Conservation (phyloP, 129 eudicot species). For the Chrysanthemum makinoi region DNA sequence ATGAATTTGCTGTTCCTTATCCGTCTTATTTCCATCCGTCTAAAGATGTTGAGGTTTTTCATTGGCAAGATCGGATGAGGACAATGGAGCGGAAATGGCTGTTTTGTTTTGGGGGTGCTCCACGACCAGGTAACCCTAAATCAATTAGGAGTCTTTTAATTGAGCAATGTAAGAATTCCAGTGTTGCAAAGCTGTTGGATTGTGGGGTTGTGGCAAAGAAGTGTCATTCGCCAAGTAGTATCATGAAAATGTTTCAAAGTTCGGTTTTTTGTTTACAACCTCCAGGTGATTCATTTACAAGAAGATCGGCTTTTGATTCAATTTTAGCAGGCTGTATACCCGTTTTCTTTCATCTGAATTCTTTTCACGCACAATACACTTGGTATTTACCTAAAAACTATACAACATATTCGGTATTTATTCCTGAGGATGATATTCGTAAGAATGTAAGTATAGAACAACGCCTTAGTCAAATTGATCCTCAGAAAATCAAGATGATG, state of each 20-base stretch:
- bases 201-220: neutral
- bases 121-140: neutral
- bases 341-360: neutral
- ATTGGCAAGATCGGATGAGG: conserved; percentile 1
- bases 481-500: conserved; percentile 14
- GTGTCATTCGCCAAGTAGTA: neutral
- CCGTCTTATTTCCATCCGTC: conserved; percentile 10
- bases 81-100: conserved; percentile 5
- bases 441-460: conserved; percentile 2
- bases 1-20: conserved; percentile 7
- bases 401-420: neutral
- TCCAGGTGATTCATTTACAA: conserved; percentile 1
- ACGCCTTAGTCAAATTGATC: conserved; percentile 8
- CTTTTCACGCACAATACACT: conserved; percentile 3
- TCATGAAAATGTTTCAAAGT: conserved; percentile 13
- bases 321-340: conserved; percentile 6
- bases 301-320: conserved; percentile 5
- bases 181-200: conserved; percentile 6
- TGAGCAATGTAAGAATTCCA: neutral
- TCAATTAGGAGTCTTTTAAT: conserved; percentile 10
- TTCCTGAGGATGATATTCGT: neutral
- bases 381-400: conserved; percentile 3
- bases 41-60: neutral
- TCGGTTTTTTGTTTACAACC: conserved; percentile 12
- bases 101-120: conserved; percentile 10